These are phyloP conservation scores for Dichotomocladium elegans DNA, from an alignment of 371 early-diverging fungal genomes.

Conservation along the genomic window DNA sequence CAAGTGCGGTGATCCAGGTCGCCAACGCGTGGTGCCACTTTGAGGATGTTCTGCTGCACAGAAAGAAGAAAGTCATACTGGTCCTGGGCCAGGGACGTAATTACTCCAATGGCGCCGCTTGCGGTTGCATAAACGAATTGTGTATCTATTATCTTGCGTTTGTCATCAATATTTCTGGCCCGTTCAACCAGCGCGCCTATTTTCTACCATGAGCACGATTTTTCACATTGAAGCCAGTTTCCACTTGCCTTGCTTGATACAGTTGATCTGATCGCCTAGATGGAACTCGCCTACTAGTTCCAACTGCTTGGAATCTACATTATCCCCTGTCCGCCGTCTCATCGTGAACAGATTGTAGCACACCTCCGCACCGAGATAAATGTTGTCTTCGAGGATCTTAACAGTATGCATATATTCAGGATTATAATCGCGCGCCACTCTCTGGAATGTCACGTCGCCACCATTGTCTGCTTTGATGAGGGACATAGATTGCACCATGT, in stretches of 20 bases:
- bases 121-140: conserved; percentile 71
- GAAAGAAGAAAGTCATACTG: conserved; percentile 53
- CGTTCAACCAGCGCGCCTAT: not conserved
- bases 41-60: conserved; percentile 63
- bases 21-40: conserved; percentile 53
- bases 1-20: conserved; percentile 59
- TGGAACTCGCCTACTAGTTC: conserved; percentile 69
- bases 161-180: not conserved
- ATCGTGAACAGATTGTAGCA: conserved; percentile 60
- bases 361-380: conserved; percentile 63
- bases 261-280: conserved; percentile 79
- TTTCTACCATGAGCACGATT: too few species aligned
- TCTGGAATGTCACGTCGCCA: conserved; percentile 32
- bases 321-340: conserved; percentile 35
- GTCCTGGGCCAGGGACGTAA: conserved; percentile 60
- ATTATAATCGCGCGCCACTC: conserved; percentile 61
- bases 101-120: conserved; percentile 75
- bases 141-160: conserved; percentile 10
- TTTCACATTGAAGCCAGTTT: not conserved
- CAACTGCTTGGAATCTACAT: conserved; percentile 44
- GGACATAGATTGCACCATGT: conserved; percentile 78
- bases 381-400: conserved; percentile 56
- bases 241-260: conserved; percentile 58
- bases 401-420: conserved; percentile 70
- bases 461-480: conserved; percentile 49